phyloP scores from a whole-genome alignment of 345 rosid species.

The Carallia brachiata region DNA sequence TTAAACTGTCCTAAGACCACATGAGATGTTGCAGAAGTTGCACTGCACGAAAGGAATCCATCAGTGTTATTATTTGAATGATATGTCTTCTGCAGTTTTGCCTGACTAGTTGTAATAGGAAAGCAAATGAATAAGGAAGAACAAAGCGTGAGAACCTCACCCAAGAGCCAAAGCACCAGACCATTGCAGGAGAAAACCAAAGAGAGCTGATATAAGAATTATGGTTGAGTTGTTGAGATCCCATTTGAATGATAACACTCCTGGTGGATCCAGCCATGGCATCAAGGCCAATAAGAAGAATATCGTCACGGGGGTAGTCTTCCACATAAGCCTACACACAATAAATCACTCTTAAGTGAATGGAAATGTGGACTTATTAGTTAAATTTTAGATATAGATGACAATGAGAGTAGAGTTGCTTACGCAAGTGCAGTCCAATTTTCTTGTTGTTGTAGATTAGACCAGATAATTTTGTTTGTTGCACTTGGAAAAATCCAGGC shows the following conservation, averaged over 20 bases:
- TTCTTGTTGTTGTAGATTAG: constrained; percentile 79
- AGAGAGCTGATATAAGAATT: constrained; percentile 67
- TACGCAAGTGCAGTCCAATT: constrained; percentile 97
- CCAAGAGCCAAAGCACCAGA: constrained; percentile 97
- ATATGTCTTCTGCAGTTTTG: not conserved
- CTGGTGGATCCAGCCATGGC: constrained; percentile 99
- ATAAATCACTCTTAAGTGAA: not conserved
- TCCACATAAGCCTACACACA: constrained; percentile 91
- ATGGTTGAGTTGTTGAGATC: constrained; percentile 61
- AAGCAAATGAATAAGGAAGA: not conserved
- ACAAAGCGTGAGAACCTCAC: constrained; percentile 35
- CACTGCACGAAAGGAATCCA: constrained; percentile 41
- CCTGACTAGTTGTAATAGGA: not conserved
- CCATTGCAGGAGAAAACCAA: constrained; percentile 95
- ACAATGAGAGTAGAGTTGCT: constrained; percentile 13
- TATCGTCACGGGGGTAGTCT: constrained; percentile 82
- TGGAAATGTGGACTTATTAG: not conserved
- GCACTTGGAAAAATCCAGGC: constrained; percentile 94
- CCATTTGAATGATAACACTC: constrained; percentile 73
- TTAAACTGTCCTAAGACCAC: constrained; percentile 95
- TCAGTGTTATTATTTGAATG: not conserved
- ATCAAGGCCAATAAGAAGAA: constrained; percentile 75
- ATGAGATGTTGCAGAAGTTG: constrained; percentile 93
- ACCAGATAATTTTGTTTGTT: constrained; percentile 86
- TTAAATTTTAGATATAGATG: not conserved